phyloP scores from a whole-genome alignment of 192 early-diverging fungal species.

The Backusella circina region DNA sequence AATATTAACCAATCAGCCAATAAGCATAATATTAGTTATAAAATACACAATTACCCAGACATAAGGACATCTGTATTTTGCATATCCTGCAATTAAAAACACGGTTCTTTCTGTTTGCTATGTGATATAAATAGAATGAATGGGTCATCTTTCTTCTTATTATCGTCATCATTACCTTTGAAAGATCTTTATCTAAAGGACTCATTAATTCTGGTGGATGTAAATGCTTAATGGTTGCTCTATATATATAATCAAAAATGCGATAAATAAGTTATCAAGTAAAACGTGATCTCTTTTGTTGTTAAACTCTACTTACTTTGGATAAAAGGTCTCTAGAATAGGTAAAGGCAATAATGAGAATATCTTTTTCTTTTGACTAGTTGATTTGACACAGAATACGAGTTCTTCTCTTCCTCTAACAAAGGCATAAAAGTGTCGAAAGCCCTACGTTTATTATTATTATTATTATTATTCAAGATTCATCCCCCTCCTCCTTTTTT shows the following conservation, averaged over 20 bases:
- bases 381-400: neutral
- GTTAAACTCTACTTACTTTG: neutral
- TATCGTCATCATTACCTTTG: neutral
- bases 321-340: neutral
- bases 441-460: neutral
- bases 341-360: neutral
- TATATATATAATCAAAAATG: neutral
- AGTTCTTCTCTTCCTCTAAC: conserved; percentile 7
- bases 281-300: neutral
- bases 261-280: neutral
- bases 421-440: neutral
- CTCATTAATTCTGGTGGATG: conserved; percentile 4
- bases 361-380: neutral
- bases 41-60: neutral
- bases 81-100: conserved; percentile 10
- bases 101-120: conserved; percentile 1
- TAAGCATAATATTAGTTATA: neutral
- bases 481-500: neutral
- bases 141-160: neutral
- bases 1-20: no score
- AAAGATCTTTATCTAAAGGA: neutral
- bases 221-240: neutral
- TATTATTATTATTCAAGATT: neutral
- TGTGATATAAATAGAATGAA: neutral
- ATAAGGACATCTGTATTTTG: conserved; percentile 11